Conservation (phyloP, 805 yeast genomes). For the Wickerhamomyces sydowiorum region DNA sequence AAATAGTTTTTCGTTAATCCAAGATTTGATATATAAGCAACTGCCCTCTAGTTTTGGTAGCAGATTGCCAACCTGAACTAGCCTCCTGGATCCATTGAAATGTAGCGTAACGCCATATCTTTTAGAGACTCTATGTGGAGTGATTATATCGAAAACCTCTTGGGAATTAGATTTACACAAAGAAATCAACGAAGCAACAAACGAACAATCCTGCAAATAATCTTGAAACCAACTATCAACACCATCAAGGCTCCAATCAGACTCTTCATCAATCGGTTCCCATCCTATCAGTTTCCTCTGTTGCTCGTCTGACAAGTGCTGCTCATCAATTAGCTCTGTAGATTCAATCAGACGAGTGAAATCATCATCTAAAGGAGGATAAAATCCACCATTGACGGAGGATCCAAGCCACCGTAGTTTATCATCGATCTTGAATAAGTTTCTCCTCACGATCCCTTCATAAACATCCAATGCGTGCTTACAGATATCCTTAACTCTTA, state of each 20-base stretch:
- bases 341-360: background rate
- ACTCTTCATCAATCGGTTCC: background rate
- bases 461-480: constrained; percentile 3
- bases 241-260: constrained; percentile 16
- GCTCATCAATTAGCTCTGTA: constrained; percentile 1
- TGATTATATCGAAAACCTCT: constrained; percentile 3
- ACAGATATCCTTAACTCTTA: background rate
- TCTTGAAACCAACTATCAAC: constrained; percentile 39
- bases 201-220: constrained; percentile 62
- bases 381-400: constrained; percentile 5
- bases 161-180: constrained; percentile 25
- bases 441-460: constrained; percentile 2
- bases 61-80: constrained; percentile 39
- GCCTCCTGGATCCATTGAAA: constrained; percentile 49
- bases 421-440: constrained; percentile 4
- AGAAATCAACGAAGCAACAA: constrained; percentile 63
- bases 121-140: constrained; percentile 18
- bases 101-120: constrained; percentile 35
- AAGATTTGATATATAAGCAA: constrained; percentile 13
- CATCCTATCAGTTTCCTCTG: constrained; percentile 5
- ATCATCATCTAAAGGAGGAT: constrained; percentile 9
- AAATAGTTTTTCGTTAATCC: constrained; percentile 9
- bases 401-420: constrained; percentile 13
- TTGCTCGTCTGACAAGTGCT: constrained; percentile 11
- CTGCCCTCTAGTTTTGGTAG: constrained; percentile 32